These are phyloP conservation scores for Xylaria curta DNA, from an alignment of 495 filamentous ascomycete genomes.

Conservation along the genomic window DNA sequence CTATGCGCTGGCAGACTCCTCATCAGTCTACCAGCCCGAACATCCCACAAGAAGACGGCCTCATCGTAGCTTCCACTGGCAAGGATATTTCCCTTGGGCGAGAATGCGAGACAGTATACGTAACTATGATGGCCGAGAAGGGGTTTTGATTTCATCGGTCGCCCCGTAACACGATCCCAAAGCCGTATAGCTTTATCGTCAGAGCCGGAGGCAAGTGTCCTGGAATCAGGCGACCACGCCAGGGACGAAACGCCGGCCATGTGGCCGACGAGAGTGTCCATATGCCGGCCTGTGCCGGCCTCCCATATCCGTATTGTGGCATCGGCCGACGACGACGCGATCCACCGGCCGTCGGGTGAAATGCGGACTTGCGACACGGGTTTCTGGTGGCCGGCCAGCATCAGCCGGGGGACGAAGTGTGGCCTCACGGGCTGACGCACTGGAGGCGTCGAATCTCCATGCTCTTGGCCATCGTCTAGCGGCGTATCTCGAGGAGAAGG, in stretches of 20 bases:
- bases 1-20: constrained; percentile 90
- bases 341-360: constrained; percentile 86
- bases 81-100: constrained; percentile 94
- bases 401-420: constrained; percentile 45
- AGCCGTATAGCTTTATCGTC: constrained; percentile 96
- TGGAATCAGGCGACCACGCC: constrained; percentile 88
- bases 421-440: constrained; percentile 39
- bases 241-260: constrained; percentile 89
- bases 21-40: constrained; percentile 83
- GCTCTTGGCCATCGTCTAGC: constrained; percentile 20
- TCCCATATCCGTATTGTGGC: constrained; percentile 91
- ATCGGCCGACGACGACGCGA: constrained; percentile 91
- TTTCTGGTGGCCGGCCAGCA: constrained; percentile 73
- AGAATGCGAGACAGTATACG: constrained; percentile 90
- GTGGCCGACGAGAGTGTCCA: constrained; percentile 91
- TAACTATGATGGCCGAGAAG: constrained; percentile 93
- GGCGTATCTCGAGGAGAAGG: constrained; percentile 39
- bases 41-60: constrained; percentile 96
- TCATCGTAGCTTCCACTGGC: constrained; percentile 96
- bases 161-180: constrained; percentile 83
- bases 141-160: constrained; percentile 65
- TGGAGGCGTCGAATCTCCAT: constrained; percentile 21
- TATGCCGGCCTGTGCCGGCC: constrained; percentile 72
- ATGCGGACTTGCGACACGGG: constrained; percentile 88
- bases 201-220: constrained; percentile 84